Conservation (phyloP, 805 yeast species). For the Saccharomycopsis schoenii region DNA sequence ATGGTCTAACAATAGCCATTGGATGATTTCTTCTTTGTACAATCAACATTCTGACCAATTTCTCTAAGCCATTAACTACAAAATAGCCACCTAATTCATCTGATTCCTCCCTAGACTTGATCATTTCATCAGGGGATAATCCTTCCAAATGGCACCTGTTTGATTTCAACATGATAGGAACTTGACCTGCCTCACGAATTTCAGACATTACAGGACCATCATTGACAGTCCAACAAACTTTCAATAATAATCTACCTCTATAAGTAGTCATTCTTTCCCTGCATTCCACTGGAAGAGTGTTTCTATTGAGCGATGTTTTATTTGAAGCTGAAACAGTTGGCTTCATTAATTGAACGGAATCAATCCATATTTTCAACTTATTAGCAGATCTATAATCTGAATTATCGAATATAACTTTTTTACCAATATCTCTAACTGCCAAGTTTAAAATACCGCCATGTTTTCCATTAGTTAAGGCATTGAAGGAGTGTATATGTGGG, state of each 20-base stretch:
- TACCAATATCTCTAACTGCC: slow-evolving; percentile 84
- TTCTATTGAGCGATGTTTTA: slow-evolving; percentile 66
- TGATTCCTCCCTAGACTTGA: slow-evolving; percentile 72
- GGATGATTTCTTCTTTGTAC: slow-evolving; percentile 97
- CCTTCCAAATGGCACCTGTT: slow-evolving; percentile 88
- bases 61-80: slow-evolving; percentile 93
- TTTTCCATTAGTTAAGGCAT: slow-evolving; percentile 86
- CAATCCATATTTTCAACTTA: slow-evolving; percentile 76
- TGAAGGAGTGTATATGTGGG: slow-evolving; percentile 94
- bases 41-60: slow-evolving; percentile 91
- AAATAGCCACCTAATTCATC: slow-evolving; percentile 97
- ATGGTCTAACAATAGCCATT: slow-evolving; percentile 93
- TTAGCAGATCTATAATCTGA: slow-evolving; percentile 71
- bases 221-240: slow-evolving; percentile 78
- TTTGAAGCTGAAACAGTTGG: slow-evolving; percentile 69
- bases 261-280: slow-evolving; percentile 85
- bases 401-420: slow-evolving; percentile 76
- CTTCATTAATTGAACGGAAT: slow-evolving; percentile 75
- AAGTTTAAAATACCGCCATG: slow-evolving; percentile 76
- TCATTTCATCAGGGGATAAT: slow-evolving; percentile 74
- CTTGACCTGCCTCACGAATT: slow-evolving; percentile 80
- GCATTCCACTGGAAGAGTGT: slow-evolving; percentile 75
- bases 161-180: slow-evolving; percentile 85
- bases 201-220: slow-evolving; percentile 77
- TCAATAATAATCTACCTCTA: slow-evolving; percentile 66